Conservation (phyloP, 768 basidiomycete genomes). For the Strobilomyces confusus region DNA sequence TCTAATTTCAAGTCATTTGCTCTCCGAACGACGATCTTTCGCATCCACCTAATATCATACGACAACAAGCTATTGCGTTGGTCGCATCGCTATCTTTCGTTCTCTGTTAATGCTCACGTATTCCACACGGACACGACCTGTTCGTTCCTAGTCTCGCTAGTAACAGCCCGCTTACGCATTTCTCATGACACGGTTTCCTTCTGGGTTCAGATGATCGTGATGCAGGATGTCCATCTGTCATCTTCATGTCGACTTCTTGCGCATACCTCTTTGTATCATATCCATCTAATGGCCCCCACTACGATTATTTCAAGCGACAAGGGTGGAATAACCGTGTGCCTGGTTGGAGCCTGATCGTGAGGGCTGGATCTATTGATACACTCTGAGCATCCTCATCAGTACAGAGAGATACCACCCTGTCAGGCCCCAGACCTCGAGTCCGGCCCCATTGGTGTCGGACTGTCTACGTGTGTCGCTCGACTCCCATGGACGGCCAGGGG, state of each 20-base stretch:
- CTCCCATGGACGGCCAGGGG: constrained; percentile 27
- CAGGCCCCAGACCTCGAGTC: constrained; percentile 75
- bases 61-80: constrained; percentile 15
- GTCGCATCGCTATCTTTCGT: constrained; percentile 24
- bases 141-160: constrained; percentile 9
- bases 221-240: constrained; percentile 12
- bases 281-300: constrained; percentile 13
- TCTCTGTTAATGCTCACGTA: constrained; percentile 28
- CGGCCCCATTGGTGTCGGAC: constrained; percentile 43
- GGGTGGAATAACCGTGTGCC: background rate
- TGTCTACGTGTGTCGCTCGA: constrained; percentile 31
- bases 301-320: background rate
- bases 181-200: constrained; percentile 11
- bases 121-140: constrained; percentile 13
- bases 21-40: constrained; percentile 19
- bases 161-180: constrained; percentile 17
- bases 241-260: constrained; percentile 16
- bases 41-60: constrained; percentile 22
- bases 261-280: constrained; percentile 23
- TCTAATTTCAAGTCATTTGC: constrained; percentile 18
- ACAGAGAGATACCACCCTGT: constrained; percentile 78
- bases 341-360: background rate
- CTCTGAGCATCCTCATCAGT: constrained; percentile 52
- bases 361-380: constrained; percentile 36
- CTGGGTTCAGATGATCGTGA: constrained; percentile 12